A percentile compares a stretch with the other conserved stretches of the same genome.
phyloP scores from a whole-genome alignment of 306 rosid genomes.

The Pachyrhizus erosus region DNA sequence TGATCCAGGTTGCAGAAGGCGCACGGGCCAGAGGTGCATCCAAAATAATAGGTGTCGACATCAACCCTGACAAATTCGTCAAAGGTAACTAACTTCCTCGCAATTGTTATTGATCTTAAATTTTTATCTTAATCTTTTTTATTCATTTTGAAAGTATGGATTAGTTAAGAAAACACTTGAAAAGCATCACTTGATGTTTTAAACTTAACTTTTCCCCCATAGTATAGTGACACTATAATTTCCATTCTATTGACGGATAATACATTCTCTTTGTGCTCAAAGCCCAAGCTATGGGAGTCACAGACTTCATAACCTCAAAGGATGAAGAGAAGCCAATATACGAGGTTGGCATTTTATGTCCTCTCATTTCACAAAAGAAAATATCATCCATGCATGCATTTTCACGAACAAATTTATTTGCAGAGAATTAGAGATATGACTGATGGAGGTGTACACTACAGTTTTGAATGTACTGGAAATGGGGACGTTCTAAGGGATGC shows the following conservation, averaged over 20 bases:
- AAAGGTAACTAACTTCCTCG: slow-evolving; percentile 52
- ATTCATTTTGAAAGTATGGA: slow-evolving; percentile 1
- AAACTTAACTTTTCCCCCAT: not conserved
- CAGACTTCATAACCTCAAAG: slow-evolving; percentile 69
- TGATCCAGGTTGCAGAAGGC: slow-evolving; percentile 79
- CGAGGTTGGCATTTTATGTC: slow-evolving; percentile 57
- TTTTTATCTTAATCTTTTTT: not conserved
- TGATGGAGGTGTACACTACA: slow-evolving; percentile 67
- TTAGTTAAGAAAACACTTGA: not conserved
- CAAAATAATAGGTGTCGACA: slow-evolving; percentile 81
- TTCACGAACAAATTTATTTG: slow-evolving; percentile 31
- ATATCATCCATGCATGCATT: not conserved
- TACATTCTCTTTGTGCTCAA: slow-evolving; percentile 6
- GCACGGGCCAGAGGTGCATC: slow-evolving; percentile 83
- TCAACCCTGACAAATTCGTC: slow-evolving; percentile 64
- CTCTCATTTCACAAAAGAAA: not conserved
- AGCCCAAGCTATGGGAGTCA: slow-evolving; percentile 73
- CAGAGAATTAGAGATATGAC: slow-evolving; percentile 67
- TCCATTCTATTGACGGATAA: not conserved
- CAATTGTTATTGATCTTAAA: not conserved
- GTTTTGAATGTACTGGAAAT: slow-evolving; percentile 80
- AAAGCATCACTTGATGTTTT: not conserved
- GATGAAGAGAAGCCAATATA: slow-evolving; percentile 61
- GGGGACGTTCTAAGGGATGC: slow-evolving; percentile 64
- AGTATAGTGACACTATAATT: not conserved